Percentiles rank a stretch among this genome's conserved stretches.
Conservation (phyloP, 192 early-diverging fungal species). For the Spizellomyces sp. region DNA sequence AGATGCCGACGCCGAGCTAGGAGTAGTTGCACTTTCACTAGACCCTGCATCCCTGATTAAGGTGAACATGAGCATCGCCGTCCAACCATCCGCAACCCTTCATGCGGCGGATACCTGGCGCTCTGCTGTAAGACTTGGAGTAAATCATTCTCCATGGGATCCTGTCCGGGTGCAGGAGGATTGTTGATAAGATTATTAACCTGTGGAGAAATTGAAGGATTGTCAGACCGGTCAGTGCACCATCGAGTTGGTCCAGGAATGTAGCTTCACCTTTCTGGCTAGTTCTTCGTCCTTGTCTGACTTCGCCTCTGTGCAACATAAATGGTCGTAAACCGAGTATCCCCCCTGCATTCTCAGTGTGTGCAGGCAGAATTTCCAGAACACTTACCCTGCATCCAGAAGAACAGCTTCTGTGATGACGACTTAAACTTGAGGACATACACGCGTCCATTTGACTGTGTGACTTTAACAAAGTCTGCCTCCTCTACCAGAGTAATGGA, state of each 20-base stretch:
- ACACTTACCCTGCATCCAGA: slow-evolving; percentile 73
- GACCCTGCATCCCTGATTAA: no score
- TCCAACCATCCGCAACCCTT: no score
- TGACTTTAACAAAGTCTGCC: slow-evolving; percentile 64
- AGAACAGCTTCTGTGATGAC: slow-evolving; percentile 75
- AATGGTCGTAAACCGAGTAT: not conserved
- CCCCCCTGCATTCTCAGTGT: no score
- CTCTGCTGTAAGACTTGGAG: no score
- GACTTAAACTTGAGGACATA: slow-evolving; percentile 81
- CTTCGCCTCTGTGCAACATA: slow-evolving; percentile 42
- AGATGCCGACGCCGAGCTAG: not conserved
- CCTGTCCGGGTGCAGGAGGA: slow-evolving; percentile 13
- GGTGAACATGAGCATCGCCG: no score
- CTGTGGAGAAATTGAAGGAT: slow-evolving; percentile 5
- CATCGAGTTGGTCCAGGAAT: not conserved
- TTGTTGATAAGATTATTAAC: slow-evolving; percentile 29
- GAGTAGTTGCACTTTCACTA: not conserved
- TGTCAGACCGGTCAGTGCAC: not conserved
- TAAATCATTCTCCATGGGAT: not conserved
- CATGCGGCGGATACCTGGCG: no score
- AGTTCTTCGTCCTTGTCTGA: slow-evolving; percentile 60
- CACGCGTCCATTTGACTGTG: slow-evolving; percentile 68
- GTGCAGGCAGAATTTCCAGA: no score
- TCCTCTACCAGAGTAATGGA: slow-evolving; percentile 67
- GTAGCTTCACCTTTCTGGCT: slow-evolving; percentile 50